Evolutionary conservation across 1,139 yeast species (phyloP), one percentile per base, ranked within the genome.

Genomic region (Scheffersomyces parashehatae): DNA sequence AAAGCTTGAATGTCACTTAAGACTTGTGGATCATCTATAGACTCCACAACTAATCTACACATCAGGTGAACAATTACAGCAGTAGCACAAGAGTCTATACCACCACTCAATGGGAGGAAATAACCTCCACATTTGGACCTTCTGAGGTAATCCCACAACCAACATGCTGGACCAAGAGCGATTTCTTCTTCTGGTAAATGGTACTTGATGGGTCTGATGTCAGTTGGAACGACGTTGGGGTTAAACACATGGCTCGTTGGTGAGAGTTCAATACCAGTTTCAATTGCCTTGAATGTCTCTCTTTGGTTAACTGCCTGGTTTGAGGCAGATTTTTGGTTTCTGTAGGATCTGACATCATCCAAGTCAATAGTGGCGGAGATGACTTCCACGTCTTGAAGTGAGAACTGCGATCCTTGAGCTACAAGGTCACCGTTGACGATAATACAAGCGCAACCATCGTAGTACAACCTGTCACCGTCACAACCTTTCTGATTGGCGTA

Each of bases 131-230:
- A 86, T 52, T 81, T 81, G 51, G 95, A 88, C 53, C 99, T 80
- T 60, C 99, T 78, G 49, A 93, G 75, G 60, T 93, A 93, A 63
- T 93, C 99, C 99, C 99, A 93, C 51, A 93, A 67, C 99, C 99
- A 93, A 63, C 99, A 93, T 0, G 99, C 99, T 1, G 99, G 99
- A 0, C 99, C 99, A 41, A 88, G 71, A 0, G 99, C 98, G 50
- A 93, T 91, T 65, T 93, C 99, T 64, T 93, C 97, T 58, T 90
- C 96, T 1, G 98, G 97, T 3, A 73, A 60, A 64, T 88, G 96
- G 57, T 86, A 86, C 38, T 72, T 73, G 35, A 85, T 75, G 4
- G 71, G 73, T 29, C 67, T 62, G 2, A 75, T 58, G 30, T 60
- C 55, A 0, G 95, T 68, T 13, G 97, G 97, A n/a, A 56, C 66